These are phyloP conservation scores for Friedmanniomyces endolithicus DNA, from an alignment of 495 filamentous ascomycete species.

Conservation along the genomic window DNA sequence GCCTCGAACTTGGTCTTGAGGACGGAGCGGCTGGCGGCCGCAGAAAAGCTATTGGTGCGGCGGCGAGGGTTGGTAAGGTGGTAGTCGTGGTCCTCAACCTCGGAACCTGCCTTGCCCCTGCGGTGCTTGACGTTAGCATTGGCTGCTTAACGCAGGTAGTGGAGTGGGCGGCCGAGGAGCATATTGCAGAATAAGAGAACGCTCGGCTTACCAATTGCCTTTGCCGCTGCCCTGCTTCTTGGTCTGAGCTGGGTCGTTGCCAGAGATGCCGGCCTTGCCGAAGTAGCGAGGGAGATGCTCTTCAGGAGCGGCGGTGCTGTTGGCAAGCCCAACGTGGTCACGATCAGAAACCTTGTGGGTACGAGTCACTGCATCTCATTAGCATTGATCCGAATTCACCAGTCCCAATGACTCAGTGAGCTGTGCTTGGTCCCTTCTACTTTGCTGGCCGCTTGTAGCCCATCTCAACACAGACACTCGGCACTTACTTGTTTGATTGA, in stretches of 20 bases:
- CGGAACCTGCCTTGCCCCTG: conserved; percentile 75
- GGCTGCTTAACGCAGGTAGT: background rate
- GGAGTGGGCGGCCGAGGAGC: background rate
- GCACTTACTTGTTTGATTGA: background rate
- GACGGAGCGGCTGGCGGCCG: conserved; percentile 44
- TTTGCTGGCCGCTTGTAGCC: background rate
- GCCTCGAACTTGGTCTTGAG: conserved; percentile 85
- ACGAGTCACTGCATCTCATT: conserved; percentile 62
- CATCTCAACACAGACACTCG: background rate
- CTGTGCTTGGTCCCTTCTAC: background rate
- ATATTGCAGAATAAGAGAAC: background rate
- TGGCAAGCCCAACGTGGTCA: conserved; percentile 58
- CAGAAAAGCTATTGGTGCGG: conserved; percentile 76
- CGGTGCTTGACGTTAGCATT: conserved; percentile 1
- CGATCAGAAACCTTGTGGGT: conserved; percentile 87
- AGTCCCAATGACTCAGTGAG: background rate
- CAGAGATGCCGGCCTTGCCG: conserved; percentile 71
- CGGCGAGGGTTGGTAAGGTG: conserved; percentile 76
- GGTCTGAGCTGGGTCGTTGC: conserved; percentile 75
- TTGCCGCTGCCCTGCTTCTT: conserved; percentile 94
- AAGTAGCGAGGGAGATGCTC: conserved; percentile 83
- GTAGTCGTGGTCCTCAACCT: conserved; percentile 68
- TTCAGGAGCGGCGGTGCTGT: conserved; percentile 49
- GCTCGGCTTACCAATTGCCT: conserved; percentile 68
- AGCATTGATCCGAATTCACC: background rate